Percentiles rank a stretch among this genome's conserved stretches.
These are phyloP conservation scores for Lyophyllum shimeji DNA, from an alignment of 768 basidiomycete genomes.

Conservation along the genomic window DNA sequence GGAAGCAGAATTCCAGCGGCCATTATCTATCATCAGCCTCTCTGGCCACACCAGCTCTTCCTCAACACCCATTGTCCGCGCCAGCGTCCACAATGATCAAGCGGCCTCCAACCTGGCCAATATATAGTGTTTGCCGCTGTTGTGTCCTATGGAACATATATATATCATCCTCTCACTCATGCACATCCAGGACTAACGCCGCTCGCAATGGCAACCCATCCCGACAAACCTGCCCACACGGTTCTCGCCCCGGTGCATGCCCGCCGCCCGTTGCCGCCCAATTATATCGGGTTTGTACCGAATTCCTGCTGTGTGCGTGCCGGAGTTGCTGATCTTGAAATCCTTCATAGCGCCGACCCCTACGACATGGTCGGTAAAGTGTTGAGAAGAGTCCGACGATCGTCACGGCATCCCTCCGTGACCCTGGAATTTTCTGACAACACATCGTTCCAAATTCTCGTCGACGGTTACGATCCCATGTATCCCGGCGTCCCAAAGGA, in stretches of 20 bases:
- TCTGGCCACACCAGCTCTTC: not conserved
- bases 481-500: constrained; percentile 58
- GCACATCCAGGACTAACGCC: not conserved
- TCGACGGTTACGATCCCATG: constrained; percentile 61
- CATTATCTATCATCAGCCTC: not conserved
- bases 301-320: not conserved
- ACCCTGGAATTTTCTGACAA: constrained; percentile 48
- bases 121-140: constrained; percentile 1
- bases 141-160: not conserved
- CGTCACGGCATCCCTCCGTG: constrained; percentile 42
- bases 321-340: constrained; percentile 3
- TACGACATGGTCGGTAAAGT: constrained; percentile 42
- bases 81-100: no score
- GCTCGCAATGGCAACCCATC: not conserved
- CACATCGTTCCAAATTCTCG: constrained; percentile 47
- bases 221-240: constrained; percentile 3
- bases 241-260: constrained; percentile 23
- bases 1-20: constrained; percentile 12
- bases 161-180: not conserved
- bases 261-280: constrained; percentile 31
- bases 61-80: not conserved
- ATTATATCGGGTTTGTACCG: constrained; percentile 27
- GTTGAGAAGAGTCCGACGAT: constrained; percentile 38
- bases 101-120: not conserved
- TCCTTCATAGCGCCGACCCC: constrained; percentile 38